Evolutionary conservation across 2,329 filamentous ascomycete species (phyloP).

Genomic region (Botrytis aclada): DNA sequence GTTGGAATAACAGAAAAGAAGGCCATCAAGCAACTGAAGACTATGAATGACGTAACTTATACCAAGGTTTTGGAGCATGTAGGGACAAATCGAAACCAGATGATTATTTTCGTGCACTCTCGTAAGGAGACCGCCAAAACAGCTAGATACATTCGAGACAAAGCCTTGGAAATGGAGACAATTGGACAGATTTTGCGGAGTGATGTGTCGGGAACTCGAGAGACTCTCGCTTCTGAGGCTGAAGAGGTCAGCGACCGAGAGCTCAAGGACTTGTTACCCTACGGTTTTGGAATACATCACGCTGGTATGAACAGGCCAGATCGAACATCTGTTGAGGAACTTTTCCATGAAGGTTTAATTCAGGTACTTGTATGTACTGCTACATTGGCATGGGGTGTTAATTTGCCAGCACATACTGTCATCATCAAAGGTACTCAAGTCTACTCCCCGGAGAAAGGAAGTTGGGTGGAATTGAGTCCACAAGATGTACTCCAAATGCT

Average conservation of each 20-base stretch:
- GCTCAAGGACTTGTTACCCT: constrained; percentile 89
- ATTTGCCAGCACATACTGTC: constrained; percentile 93
- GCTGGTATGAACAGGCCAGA: constrained; percentile 96
- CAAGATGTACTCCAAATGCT: constrained; percentile 99
- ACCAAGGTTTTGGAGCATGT: constrained; percentile 97
- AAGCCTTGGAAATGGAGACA: constrained; percentile 93
- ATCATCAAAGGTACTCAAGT: constrained; percentile 99
- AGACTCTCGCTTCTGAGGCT: constrained; percentile 82
- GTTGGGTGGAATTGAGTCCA: constrained; percentile 95
- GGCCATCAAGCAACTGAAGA: constrained; percentile 97
- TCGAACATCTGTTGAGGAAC: constrained; percentile 88
- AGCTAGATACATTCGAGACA: constrained; percentile 91
- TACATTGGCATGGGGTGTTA: constrained; percentile 98
- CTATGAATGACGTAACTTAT: constrained; percentile 99
- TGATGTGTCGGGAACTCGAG: constrained; percentile 78
- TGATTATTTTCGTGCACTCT: constrained; percentile 98
- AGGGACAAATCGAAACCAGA: constrained; percentile 88
- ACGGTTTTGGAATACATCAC: constrained; percentile 97
- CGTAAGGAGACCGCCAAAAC: constrained; percentile 98
- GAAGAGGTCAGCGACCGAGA: constrained; percentile 80
- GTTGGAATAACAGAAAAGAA: constrained; percentile 97
- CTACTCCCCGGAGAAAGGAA: constrained; percentile 97
- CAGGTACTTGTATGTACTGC: constrained; percentile 97
- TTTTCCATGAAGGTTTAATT: constrained; percentile 87
- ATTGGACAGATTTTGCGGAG: constrained; percentile 93